Evolutionary conservation across 2,329 filamentous ascomycete genomes (phyloP).

Genomic region (Clarireedia hainanense): DNA sequence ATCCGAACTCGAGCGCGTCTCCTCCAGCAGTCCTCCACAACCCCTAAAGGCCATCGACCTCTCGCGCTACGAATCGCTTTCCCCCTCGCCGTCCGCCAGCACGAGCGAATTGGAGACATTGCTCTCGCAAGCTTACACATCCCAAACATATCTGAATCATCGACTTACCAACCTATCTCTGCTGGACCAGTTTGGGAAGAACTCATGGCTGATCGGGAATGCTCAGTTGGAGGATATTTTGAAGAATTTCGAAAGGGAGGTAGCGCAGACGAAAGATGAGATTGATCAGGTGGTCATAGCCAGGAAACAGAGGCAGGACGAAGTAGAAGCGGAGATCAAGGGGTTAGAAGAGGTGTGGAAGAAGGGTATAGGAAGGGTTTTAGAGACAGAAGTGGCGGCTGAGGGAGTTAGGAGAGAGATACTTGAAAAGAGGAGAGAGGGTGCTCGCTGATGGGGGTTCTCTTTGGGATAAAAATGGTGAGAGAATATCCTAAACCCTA

Average conservation of each 20-base stretch:
- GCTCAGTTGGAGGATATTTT: constrained; percentile 69
- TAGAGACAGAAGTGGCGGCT: constrained; percentile 82
- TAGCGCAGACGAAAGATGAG: constrained; percentile 58
- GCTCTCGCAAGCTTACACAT: constrained; percentile 44
- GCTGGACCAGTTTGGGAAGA: constrained; percentile 53
- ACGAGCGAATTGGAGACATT: constrained; percentile 26
- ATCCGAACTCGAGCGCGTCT: constrained; percentile 45
- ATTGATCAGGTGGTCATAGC: constrained; percentile 66
- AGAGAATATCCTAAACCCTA: background rate
- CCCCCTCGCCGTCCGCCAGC: constrained; percentile 28
- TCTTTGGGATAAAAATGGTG: background rate
- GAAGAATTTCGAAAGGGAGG: constrained; percentile 61
- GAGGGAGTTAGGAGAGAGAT: constrained; percentile 63
- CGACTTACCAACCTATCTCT: constrained; percentile 21
- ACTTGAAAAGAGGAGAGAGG: constrained; percentile 50
- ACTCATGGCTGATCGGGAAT: constrained; percentile 86
- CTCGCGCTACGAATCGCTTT: constrained; percentile 43
- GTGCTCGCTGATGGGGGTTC: constrained; percentile 8
- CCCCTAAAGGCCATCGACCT: constrained; percentile 60
- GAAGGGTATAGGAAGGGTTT: constrained; percentile 64
- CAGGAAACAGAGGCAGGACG: constrained; percentile 63
- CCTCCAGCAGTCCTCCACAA: background rate
- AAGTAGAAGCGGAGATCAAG: constrained; percentile 62
- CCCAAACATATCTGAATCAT: constrained; percentile 47
- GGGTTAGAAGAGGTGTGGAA: constrained; percentile 74